Evolutionary conservation across 2,329 filamentous ascomycete species (phyloP), one percentile per base, ranked within the genome.

Genomic region (Ophiosphaerella narmari): DNA sequence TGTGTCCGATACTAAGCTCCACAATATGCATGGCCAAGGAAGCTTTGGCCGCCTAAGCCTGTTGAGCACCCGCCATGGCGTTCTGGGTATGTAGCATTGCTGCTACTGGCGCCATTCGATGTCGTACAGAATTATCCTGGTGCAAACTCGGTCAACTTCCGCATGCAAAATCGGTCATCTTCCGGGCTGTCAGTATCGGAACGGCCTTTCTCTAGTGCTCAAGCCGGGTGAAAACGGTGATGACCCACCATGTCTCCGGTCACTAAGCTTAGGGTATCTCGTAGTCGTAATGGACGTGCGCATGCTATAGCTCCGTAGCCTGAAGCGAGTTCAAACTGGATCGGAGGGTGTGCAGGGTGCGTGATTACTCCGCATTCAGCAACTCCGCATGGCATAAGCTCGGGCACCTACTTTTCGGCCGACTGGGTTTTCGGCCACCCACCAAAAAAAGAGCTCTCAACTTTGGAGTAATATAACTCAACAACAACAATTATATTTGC

Each of bases 31-130:
- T 26, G 18, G 29, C 18, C 57, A 56, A 53, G 52, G 52, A 60
- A 54, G 55, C 55, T 60, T 57, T 59, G 34, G 50, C 46, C 52
- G 49, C 49, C 44, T 40, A 60, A 60, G 55, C 52, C 39, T 48
- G 44, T 44, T 36, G 56, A 51, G 50, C 50, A 44, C 42, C 38
- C 12, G 26, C 26, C 43, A 39, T 44, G 41, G 24, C 18, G 35
- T 34, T 36, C 53, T 60, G 45, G 52, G 57, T 50, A 54, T 56
- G 57, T 45, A 56, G 59, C 57, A 42, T 50, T 39, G 34, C 14
- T 38, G 43, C 39, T 24, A 12, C 1, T 23, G 5, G 29, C 18
- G 31, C 37, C 41, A n/a, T 31, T 4, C 18, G 18, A 21, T 1
- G 18, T 21, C 18, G 18, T 21, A 21, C 18, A 4, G 18, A 4